phyloP scores from a whole-genome alignment of 306 rosid species.

The Cucurbita moschata region DNA sequence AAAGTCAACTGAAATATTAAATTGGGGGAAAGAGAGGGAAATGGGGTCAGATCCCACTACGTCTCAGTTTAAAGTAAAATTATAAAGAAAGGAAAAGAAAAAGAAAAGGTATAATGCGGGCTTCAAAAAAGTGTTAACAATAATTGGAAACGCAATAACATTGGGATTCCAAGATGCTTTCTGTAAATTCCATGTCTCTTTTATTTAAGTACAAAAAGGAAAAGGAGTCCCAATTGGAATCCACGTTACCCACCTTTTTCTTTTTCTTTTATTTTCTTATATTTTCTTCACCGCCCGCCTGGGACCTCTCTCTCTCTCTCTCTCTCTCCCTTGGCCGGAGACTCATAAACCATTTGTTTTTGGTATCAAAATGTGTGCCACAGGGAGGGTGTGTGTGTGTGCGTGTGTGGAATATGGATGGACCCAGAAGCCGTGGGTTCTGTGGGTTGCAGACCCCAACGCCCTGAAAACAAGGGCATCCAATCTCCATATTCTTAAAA shows the following conservation, averaged over 20 bases:
- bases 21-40: background rate
- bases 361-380: background rate
- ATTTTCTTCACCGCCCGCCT: background rate
- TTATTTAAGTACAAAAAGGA: background rate
- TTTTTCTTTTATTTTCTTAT: background rate
- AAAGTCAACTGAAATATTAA: background rate
- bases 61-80: background rate
- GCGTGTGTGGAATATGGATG: no score
- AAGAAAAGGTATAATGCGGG: background rate
- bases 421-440: background rate
- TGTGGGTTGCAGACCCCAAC: background rate
- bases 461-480: conserved; percentile 2
- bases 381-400: no score
- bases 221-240: conserved; percentile 12
- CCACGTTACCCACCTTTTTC: conserved; percentile 17
- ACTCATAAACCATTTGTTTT: background rate
- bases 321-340: background rate
- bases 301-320: background rate
- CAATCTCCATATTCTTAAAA: background rate
- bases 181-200: background rate
- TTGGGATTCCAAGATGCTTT: conserved; percentile 29
- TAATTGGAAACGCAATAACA: conserved; percentile 12
- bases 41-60: conserved; percentile 4
- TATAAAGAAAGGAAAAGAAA: background rate
- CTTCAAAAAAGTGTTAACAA: conserved; percentile 2